Evolutionary conservation across 1,139 yeast species (phyloP), one percentile per base, ranked within the genome.

Genomic region (Debaryomyces udenii): DNA sequence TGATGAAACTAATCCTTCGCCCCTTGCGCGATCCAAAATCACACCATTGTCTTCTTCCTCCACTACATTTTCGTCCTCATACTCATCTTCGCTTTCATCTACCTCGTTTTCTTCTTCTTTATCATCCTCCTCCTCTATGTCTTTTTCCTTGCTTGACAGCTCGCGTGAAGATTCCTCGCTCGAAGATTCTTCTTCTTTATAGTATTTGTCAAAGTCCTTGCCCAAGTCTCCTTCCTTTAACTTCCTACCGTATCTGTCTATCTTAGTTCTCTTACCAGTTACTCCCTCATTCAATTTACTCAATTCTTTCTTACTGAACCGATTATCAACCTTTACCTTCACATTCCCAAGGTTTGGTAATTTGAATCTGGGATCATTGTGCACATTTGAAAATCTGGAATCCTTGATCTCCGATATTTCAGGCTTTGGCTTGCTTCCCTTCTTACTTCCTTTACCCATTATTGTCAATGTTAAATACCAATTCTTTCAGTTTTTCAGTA

Each of bases 201-300:
- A 88, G 52, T 81, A 85, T 53, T 80, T 80, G 46, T 83, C 86
- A 47, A 86, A 75, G 51, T 81, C 84, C 35, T 61, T 65, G 23
- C 55, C 55, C 15, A 50, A 49, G 6, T 56, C 59, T 5, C 64
- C 64, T 6, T 71, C 68, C 40, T 73, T 70, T 16, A 88, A 57
- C 53, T 76, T 83, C 57, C 97, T 76, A 30, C 99, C 99, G 59
- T 89, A 91, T 55, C 86, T 81, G 60, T 93, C 99, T 31, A 89
- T 84, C 51, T 78, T 80, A 7, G 84, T 78, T 45, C 72, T 76
- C 45, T 64, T 68, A 1, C 74, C 74, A 6, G 62, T 58, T n/a
- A 66, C 60, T 2, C 78, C 68, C 35, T 75, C 76, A 47, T 79
- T 80, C 50, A 82, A 75, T 43, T 78, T 77, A 48, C 77, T 77